Evolutionary conservation across 2,329 filamentous ascomycete genomes (phyloP).

Genomic region (Aphanocladium album): DNA sequence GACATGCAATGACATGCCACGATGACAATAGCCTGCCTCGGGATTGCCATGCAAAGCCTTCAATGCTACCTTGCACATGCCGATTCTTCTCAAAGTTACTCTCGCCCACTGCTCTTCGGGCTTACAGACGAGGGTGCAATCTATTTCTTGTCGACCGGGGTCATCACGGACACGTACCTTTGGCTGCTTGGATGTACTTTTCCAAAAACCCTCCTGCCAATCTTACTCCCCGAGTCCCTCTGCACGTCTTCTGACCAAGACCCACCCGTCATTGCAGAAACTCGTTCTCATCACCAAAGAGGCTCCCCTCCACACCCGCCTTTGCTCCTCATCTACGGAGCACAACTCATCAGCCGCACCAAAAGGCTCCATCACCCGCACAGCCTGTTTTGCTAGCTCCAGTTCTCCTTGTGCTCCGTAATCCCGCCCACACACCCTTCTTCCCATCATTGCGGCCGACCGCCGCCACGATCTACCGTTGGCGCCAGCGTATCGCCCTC

Average conservation of each 20-base stretch:
- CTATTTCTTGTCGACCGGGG: no score
- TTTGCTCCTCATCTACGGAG: background rate
- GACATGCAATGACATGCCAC: background rate
- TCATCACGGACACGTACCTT: no score
- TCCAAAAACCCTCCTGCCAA: background rate
- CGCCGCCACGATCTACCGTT: background rate
- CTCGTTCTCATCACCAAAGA: background rate
- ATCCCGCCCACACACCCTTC: background rate
- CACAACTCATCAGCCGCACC: constrained; percentile 4
- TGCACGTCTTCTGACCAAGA: background rate
- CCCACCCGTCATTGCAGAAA: background rate
- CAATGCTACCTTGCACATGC: background rate
- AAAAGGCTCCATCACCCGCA: background rate
- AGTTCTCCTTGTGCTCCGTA: background rate
- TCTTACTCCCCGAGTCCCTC: background rate
- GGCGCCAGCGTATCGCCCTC: background rate
- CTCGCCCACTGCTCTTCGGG: no score
- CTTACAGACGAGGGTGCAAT: no score
- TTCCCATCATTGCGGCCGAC: background rate
- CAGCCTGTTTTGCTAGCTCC: background rate
- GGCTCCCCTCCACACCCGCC: background rate
- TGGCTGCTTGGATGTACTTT: no score
- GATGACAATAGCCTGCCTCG: background rate
- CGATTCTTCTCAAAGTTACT: no score
- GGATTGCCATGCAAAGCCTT: background rate